Conservation (phyloP, 192 early-diverging fungal species). For the Backusella australiensis region DNA sequence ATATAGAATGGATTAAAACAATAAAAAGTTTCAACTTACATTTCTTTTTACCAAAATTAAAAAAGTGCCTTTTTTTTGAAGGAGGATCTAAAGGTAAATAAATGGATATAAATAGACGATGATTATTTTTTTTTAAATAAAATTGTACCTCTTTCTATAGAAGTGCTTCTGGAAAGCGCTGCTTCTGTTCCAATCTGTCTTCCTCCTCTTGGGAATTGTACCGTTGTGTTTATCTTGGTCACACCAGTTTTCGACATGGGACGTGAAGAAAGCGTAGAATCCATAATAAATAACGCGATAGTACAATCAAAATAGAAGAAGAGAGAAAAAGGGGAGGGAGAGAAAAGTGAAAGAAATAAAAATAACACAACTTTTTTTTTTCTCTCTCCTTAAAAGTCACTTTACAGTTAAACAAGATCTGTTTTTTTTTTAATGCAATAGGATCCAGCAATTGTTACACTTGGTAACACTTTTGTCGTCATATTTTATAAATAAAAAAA, state of each 20-base stretch:
- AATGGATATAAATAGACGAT: background rate
- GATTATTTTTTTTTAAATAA: too few relatives aligned
- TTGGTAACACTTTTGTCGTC: background rate
- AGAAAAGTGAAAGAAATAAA: background rate
- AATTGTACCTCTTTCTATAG: conserved; percentile 1
- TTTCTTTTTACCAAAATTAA: conserved; percentile 9
- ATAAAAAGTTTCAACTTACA: background rate
- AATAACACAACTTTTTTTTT: background rate
- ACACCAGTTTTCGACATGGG: background rate
- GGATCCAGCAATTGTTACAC: background rate
- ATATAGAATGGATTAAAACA: background rate
- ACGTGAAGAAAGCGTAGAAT: background rate
- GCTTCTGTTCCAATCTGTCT: conserved; percentile 11
- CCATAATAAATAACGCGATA: background rate
- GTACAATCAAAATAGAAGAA: background rate
- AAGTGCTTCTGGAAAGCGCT: background rate
- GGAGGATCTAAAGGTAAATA: background rate
- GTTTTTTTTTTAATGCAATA: background rate
- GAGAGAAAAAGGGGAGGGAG: background rate
- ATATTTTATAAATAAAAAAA: background rate
- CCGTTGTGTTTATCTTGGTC: conserved; percentile 7
- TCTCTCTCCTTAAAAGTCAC: conserved; percentile 2
- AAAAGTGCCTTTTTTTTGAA: background rate
- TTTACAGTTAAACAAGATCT: background rate
- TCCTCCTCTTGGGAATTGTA: conserved; percentile 24